Percentiles rank a stretch among this genome's conserved stretches.
Evolutionary conservation across 2,329 filamentous ascomycete species (phyloP).

Genomic region (Aspergillus fumigatus): DNA sequence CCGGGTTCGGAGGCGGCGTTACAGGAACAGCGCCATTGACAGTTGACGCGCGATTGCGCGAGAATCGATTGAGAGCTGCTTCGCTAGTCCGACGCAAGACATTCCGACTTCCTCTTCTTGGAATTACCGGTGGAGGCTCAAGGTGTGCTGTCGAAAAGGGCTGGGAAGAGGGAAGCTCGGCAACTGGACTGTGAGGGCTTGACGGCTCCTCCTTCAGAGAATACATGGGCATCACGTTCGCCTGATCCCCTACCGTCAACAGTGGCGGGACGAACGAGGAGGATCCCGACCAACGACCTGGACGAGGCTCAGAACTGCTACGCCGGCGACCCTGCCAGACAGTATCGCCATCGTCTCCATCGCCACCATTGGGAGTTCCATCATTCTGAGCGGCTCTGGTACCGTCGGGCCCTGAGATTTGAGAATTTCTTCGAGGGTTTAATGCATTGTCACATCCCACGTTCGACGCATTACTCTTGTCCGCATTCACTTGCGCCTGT

Average conservation of each 20-base stretch:
- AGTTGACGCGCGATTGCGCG: constrained; percentile 31
- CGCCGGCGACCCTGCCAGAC: constrained; percentile 30
- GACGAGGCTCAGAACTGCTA: constrained; percentile 39
- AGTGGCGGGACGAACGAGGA: constrained; percentile 16
- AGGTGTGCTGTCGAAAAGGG: constrained; percentile 10
- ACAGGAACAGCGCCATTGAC: constrained; percentile 19
- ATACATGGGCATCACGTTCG: constrained; percentile 21
- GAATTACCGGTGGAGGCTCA: constrained; percentile 11
- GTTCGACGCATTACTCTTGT: not conserved
- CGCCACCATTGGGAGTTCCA: not conserved
- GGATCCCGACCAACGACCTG: constrained; percentile 29
- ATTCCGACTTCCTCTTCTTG: constrained; percentile 15
- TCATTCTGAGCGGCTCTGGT: not conserved
- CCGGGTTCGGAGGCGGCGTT: constrained; percentile 1
- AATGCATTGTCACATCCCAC: not conserved
- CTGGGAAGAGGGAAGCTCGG: constrained; percentile 4
- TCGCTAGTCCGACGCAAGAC: constrained; percentile 31
- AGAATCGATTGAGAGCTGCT: constrained; percentile 27
- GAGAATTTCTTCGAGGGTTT: not conserved
- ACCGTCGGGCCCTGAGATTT: not conserved
- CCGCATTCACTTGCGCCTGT: not conserved
- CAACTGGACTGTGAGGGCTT: constrained; percentile 12
- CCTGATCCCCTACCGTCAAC: constrained; percentile 16
- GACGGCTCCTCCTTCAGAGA: constrained; percentile 32
- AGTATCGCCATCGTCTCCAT: constrained; percentile 23